Base-by-base conservation (phyloP, 352 stramenopile species). In the Halophytophthora polymorphica region DNA sequence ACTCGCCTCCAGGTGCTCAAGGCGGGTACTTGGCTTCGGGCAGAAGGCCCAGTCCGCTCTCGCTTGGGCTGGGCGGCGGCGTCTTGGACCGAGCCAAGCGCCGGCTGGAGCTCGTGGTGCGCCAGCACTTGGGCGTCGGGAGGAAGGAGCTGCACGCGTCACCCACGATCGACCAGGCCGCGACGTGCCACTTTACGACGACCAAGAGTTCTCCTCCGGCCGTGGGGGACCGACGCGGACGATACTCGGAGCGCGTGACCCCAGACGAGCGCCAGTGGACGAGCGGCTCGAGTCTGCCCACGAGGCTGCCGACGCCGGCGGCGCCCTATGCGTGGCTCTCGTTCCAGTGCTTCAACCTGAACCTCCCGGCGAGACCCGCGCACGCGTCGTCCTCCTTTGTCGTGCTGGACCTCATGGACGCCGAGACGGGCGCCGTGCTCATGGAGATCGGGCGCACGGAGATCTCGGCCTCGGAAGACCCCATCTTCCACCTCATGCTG, bases 281-380 rank as follows among this genome's bases (percentile, higher is more conserved):
- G 10, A 37, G 34, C 22, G 45, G 54, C 31, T 63, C 15, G 38
- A 64, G 33, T 34, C 59, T 39, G 45, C 40, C 29, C 47, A 31
- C 25, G 4, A 40, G 28, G 37, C 52, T 51, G 36, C 25, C 50
- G 25, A 37, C 14, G 31, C 53, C 50, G 2, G 18, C 51, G 1
- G 45, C 56, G 7, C 38, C 53, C 13, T 73, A 64, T 44, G 76
- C 77, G 33, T 94, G 83, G 83, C 56, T 94, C 35, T 94, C 83
- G 6, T 94, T 92, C 47, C 80, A 91, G 59, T 91, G 80, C 38
- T 90, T 91, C 40, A 83, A 83, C 39, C 67, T 93, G 46, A 87
- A 73, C 14, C 58, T 91, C 6, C 80, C 80, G n/a, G 81, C 77
- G 3, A 74, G 64, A 41, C 76, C 64, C 12, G 74, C 67, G 0